Conservation (phyloP, 768 basidiomycete genomes). For the Lactifluus piperatus region DNA sequence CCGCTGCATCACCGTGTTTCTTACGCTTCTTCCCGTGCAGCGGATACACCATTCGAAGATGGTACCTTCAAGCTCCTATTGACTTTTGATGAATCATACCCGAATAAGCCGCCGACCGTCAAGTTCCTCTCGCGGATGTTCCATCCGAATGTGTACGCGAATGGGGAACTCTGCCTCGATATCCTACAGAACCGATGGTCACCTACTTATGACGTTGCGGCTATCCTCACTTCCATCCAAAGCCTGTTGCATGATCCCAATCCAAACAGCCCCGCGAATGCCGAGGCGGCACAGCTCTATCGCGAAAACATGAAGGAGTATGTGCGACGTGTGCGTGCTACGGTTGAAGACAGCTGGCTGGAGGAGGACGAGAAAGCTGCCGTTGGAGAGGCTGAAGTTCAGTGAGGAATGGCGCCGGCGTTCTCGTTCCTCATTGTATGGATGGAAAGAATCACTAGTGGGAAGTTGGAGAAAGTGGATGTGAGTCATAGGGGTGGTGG, state of each 20-base stretch:
- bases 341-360: constrained; percentile 93
- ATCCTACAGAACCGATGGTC: constrained; percentile 99
- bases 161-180: constrained; percentile 96
- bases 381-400: constrained; percentile 33
- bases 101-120: constrained; percentile 96
- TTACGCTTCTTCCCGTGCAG: constrained; percentile 33
- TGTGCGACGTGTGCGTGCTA: constrained; percentile 82
- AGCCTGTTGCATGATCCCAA: constrained; percentile 96
- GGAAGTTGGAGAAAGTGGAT: not conserved
- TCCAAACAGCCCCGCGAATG: constrained; percentile 96
- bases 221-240: constrained; percentile 95
- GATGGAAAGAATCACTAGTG: not conserved
- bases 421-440: not conserved
- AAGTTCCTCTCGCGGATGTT: constrained; percentile 98
- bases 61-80: constrained; percentile 96
- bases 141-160: constrained; percentile 98
- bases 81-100: constrained; percentile 96
- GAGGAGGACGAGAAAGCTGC: constrained; percentile 66
- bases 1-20: not conserved
- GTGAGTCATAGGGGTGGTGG: not conserved
- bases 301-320: constrained; percentile 99
- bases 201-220: constrained; percentile 97
- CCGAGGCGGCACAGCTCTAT: constrained; percentile 94
- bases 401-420: constrained; percentile 8
- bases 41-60: constrained; percentile 98